A percentile compares a stretch with the other conserved stretches of the same genome.
phyloP scores from a whole-genome alignment of 805 yeast species.

The Sungouiozyma intestinalis region DNA sequence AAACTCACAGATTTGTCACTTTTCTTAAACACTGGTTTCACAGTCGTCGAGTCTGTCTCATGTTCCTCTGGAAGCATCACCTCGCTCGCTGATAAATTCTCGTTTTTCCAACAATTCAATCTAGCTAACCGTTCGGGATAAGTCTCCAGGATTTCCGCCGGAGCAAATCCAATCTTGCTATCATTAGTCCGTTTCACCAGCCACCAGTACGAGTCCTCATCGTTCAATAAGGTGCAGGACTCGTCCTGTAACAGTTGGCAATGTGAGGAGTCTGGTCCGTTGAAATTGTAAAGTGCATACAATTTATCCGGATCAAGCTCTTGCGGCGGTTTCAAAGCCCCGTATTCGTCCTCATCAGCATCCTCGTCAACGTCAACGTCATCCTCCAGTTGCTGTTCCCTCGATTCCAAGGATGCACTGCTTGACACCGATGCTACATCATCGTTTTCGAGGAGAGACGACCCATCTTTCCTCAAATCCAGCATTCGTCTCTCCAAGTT shows the following conservation, averaged over 20 bases:
- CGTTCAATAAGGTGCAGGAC: constrained; percentile 72
- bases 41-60: constrained; percentile 2
- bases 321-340: constrained; percentile 50
- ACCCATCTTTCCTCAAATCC: constrained; percentile 10
- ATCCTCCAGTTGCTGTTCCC: constrained; percentile 11
- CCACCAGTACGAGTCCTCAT: constrained; percentile 97
- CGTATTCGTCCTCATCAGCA: constrained; percentile 34
- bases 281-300: constrained; percentile 79
- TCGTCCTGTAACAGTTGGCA: constrained; percentile 72
- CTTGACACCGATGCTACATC: constrained; percentile 4
- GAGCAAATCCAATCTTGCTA: constrained; percentile 83
- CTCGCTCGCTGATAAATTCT: constrained; percentile 32
- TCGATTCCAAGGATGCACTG: constrained; percentile 7
- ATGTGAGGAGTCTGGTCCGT: constrained; percentile 90
- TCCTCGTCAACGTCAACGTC: constrained; percentile 14
- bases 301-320: constrained; percentile 75
- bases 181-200: constrained; percentile 50
- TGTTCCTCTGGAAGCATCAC: constrained; percentile 11
- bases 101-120: constrained; percentile 85
- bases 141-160: constrained; percentile 91
- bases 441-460: constrained; percentile 1
- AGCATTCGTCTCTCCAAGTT: constrained; percentile 24
- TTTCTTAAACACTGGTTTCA: constrained; percentile 11
- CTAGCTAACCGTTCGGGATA: constrained; percentile 86
- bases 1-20: constrained; percentile 27